Evolutionary conservation across 495 filamentous ascomycete genomes (phyloP), one percentile per base, ranked within the genome.

Genomic region (Usnea hakonensis): DNA sequence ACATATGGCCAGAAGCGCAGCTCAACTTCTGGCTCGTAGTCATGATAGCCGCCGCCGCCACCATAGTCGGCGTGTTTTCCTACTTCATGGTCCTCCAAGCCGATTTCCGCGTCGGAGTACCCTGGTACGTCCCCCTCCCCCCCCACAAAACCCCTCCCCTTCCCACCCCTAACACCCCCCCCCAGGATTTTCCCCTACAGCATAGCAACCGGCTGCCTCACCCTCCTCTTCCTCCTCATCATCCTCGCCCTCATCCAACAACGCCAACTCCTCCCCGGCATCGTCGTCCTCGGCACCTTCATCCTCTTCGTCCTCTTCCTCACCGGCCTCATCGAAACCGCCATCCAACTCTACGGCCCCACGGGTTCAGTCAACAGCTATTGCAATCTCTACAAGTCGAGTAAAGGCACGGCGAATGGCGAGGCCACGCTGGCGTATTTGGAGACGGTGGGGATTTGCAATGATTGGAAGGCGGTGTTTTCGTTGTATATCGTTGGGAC

Each of bases 231-330:
- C 79, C 83, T 95, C 57, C 72, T 85, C 68, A 65, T 87, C 16
- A 77, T 94, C 58, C 75, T 93, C 58, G 80, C 77, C 73, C 84
- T 97, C 19, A 87, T 91, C 63, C 79, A 81, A 46, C 85, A 90
- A 60, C 83, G 89, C 3, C 86, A 90, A 41, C 82, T 99, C 14
- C 82, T 99, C 14, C 94, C 94, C 0, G 87, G 88, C 52, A 87
- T 97, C 70, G 89, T 99, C 65, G 85, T 97, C 69, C 79, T 97
- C 55, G 87, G 87, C 65, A 87, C 88, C 71, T 97, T 99, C 79
- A 88, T 99, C 67, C 85, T 97, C 60, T 94, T 97, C 70, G 85
- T 95, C 0, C 81, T 99, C 38, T 99, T 86, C 86, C 79, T 97
- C 53, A 90, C 92, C 9, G 93, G 93, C 1, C 76, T 96, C n/a